These are phyloP conservation scores for Fimicolochytrium jonesii DNA, from an alignment of 192 early-diverging fungal species.

Conservation along the genomic window DNA sequence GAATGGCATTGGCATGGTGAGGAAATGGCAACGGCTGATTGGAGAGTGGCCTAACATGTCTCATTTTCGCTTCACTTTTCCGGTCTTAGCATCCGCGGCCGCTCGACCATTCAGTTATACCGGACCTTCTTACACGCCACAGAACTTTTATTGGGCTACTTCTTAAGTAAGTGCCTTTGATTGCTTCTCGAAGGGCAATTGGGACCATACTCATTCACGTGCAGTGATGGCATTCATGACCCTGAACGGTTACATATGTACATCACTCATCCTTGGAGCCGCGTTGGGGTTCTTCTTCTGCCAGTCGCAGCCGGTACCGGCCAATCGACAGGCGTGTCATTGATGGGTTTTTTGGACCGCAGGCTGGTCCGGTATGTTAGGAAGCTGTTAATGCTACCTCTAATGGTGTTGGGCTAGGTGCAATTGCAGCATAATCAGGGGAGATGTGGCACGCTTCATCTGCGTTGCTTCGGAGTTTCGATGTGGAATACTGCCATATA, in stretches of 20 bases:
- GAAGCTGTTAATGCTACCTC: no score
- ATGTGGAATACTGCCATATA: no score
- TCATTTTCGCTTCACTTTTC: no score
- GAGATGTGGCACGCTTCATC: no score
- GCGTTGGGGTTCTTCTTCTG: neutral
- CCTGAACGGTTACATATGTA: conserved; percentile 1
- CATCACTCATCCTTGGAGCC: neutral
- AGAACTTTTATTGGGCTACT: neutral
- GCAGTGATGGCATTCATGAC: conserved; percentile 8
- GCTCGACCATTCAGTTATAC: neutral
- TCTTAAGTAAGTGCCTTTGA: neutral
- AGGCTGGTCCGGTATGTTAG: no score
- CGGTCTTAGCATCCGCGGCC: neutral
- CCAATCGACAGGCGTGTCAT: no score
- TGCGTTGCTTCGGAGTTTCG: no score
- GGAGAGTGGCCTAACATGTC: neutral
- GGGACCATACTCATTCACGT: neutral
- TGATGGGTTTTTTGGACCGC: no score
- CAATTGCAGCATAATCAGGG: no score
- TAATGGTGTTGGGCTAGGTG: no score
- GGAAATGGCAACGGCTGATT: neutral
- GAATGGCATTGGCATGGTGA: neutral
- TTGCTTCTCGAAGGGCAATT: neutral
- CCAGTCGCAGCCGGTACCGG: no score
- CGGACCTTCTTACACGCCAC: neutral